These are phyloP conservation scores for Primulina huaijiensis DNA, from an alignment of 257 asterid genomes.

Conservation along the genomic window DNA sequence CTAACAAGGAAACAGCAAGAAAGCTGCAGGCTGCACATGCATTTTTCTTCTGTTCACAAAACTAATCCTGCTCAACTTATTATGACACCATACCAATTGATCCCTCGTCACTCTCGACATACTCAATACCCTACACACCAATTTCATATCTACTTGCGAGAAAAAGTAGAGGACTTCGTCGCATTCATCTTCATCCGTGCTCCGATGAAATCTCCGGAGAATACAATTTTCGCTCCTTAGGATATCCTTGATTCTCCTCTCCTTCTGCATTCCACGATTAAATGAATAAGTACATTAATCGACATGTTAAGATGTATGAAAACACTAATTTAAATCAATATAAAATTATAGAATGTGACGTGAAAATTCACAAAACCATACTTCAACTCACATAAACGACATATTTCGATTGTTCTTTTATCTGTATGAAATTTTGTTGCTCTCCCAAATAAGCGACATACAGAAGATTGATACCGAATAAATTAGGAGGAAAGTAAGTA, in stretches of 20 bases:
- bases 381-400: too few species aligned
- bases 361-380: too few species aligned
- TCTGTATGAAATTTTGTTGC: too few species aligned
- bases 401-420: too few species aligned
- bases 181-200: conserved; percentile 49
- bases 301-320: neutral
- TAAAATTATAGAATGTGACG: too few species aligned
- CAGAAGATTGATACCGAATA: too few species aligned
- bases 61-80: conserved; percentile 62
- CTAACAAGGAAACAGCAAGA: conserved; percentile 84
- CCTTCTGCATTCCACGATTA: conserved; percentile 55
- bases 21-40: conserved; percentile 53
- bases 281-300: neutral
- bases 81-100: conserved; percentile 72
- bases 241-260: conserved; percentile 65
- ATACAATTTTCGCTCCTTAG: conserved; percentile 76
- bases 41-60: conserved; percentile 60
- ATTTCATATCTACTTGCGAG: conserved; percentile 77
- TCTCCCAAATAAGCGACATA: too few species aligned
- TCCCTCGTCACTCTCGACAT: conserved; percentile 68
- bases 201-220: conserved; percentile 46
- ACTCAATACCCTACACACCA: conserved; percentile 72
- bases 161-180: conserved; percentile 74
- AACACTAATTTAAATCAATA: too few species aligned
- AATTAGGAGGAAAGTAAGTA: too few species aligned